Conservation (phyloP, 164 flowering plant species). For the Chimonanthus salicifolius region DNA sequence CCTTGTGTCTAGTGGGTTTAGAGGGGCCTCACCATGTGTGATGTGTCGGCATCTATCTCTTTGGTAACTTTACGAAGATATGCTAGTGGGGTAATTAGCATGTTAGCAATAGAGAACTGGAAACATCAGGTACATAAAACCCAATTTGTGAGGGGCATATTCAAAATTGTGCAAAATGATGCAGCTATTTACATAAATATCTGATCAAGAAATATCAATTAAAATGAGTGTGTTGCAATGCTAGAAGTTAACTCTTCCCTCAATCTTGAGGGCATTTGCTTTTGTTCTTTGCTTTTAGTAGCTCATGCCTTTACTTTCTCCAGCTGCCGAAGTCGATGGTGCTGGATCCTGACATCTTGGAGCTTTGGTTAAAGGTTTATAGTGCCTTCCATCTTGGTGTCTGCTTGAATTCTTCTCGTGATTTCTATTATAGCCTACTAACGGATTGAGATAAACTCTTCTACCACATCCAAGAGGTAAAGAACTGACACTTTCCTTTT, state of each 20-base stretch:
- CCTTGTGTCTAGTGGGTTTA: too few species aligned
- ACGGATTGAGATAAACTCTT: neutral
- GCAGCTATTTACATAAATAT: too few species aligned
- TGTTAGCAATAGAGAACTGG: too few species aligned
- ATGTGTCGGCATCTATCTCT: too few species aligned
- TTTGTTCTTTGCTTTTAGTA: neutral
- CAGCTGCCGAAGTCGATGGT: constrained; percentile 67
- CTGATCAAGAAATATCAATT: too few species aligned
- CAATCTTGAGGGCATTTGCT: neutral
- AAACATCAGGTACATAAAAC: too few species aligned
- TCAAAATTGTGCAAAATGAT: too few species aligned
- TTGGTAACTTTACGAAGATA: too few species aligned
- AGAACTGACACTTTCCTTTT: neutral
- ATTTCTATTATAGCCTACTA: neutral
- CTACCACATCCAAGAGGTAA: neutral
- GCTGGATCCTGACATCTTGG: constrained; percentile 82
- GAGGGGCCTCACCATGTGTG: too few species aligned
- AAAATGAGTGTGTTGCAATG: too few species aligned
- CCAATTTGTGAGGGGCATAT: too few species aligned
- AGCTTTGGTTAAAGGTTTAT: constrained; percentile 83
- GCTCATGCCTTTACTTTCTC: constrained; percentile 13
- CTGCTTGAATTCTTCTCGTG: neutral
- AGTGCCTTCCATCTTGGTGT: neutral
- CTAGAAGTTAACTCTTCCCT: neutral
- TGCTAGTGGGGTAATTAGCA: too few species aligned